phyloP scores from a whole-genome alignment of 2,329 filamentous ascomycete species.

The Rhexocercosporidium sp. region DNA sequence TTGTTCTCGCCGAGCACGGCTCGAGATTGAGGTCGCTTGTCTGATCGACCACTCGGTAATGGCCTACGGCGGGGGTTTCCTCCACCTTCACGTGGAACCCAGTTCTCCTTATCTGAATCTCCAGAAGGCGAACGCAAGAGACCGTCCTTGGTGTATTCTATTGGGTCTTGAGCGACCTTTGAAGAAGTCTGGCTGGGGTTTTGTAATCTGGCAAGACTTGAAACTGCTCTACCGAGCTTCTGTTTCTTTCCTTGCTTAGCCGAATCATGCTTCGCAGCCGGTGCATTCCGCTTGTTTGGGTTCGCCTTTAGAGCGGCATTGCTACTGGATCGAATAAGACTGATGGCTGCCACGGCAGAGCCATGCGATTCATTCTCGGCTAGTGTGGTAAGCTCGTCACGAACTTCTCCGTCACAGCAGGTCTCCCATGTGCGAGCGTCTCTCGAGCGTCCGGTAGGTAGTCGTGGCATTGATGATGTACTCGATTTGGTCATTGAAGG shows the following conservation, averaged over 20 bases:
- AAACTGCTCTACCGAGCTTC: constrained; percentile 64
- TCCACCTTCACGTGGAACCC: constrained; percentile 62
- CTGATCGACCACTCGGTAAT: constrained; percentile 38
- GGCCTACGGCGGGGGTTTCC: constrained; percentile 44
- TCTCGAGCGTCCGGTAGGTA: constrained; percentile 76
- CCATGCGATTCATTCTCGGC: constrained; percentile 81
- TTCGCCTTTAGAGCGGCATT: constrained; percentile 58
- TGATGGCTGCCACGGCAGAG: constrained; percentile 82
- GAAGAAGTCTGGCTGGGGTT: constrained; percentile 41
- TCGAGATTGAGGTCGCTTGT: constrained; percentile 28
- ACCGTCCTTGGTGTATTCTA: constrained; percentile 42
- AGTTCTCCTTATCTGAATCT: constrained; percentile 97
- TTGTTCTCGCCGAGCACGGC: constrained; percentile 38
- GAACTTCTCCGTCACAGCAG: constrained; percentile 80
- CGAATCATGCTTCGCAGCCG: constrained; percentile 42
- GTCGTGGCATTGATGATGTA: constrained; percentile 50
- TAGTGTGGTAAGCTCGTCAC: constrained; percentile 79
- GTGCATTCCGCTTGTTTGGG: constrained; percentile 68
- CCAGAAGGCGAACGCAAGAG: constrained; percentile 57
- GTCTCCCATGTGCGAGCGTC: constrained; percentile 86
- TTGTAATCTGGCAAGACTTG: constrained; percentile 68
- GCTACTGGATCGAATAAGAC: constrained; percentile 75
- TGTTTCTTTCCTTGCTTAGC: constrained; percentile 58
- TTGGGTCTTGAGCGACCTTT: constrained; percentile 34
- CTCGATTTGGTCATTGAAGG: constrained; percentile 54